phyloP scores from a whole-genome alignment of 345 rosid species.

The Hevea brasiliensis region DNA sequence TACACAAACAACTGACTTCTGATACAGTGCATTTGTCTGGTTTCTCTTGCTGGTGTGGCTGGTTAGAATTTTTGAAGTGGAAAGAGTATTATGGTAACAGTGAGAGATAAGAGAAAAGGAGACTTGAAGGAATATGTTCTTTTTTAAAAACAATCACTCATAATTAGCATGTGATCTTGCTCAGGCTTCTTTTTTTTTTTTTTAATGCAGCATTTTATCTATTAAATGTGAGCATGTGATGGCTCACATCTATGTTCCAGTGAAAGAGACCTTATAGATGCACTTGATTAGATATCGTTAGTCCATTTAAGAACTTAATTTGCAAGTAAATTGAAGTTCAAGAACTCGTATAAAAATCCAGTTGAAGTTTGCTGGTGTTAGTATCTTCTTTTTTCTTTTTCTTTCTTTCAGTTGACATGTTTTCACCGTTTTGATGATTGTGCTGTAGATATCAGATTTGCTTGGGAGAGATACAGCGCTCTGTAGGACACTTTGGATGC shows the following conservation, averaged over 20 bases:
- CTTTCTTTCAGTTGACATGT: not conserved
- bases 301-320: not conserved
- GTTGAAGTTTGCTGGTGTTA: not conserved
- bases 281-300: not conserved
- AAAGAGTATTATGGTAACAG: not conserved
- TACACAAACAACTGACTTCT: no score
- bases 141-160: not conserved
- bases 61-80: not conserved
- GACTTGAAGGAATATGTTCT: no score
- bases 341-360: not conserved
- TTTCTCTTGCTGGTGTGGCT: not conserved
- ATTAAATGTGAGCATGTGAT: not conserved
- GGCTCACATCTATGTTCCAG: not conserved
- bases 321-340: not conserved
- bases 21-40: not conserved
- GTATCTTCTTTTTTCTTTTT: slow-evolving; percentile 12
- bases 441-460: slow-evolving; percentile 76
- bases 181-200: not conserved
- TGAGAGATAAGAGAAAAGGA: not conserved
- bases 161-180: not conserved
- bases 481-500: slow-evolving; percentile 76
- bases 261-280: not conserved
- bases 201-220: not conserved
- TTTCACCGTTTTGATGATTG: not conserved
- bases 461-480: slow-evolving; percentile 88